Evolutionary conservation across 2,329 filamentous ascomycete species (phyloP).

Genomic region (Penicillium hordei): DNA sequence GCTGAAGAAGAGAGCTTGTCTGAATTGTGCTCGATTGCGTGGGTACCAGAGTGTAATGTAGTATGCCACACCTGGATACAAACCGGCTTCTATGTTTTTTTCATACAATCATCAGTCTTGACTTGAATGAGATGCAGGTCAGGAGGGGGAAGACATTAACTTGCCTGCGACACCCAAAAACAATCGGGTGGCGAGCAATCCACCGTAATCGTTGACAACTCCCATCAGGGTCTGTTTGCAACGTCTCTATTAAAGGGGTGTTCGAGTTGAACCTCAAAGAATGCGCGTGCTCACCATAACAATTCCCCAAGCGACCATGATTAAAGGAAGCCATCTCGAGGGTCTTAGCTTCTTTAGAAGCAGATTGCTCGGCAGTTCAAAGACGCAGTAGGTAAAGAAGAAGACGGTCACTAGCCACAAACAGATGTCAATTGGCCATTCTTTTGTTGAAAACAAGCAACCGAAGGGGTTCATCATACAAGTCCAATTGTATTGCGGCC

Average conservation of each 20-base stretch:
- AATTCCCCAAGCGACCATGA: conserved; percentile 47
- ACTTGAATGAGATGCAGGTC: not conserved
- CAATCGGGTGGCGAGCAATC: conserved; percentile 49
- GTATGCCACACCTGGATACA: conserved; percentile 47
- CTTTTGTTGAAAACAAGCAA: not conserved
- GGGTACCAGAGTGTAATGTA: conserved; percentile 51
- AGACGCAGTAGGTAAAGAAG: conserved; percentile 28
- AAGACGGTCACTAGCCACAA: conserved; percentile 31
- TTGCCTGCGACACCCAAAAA: conserved; percentile 43
- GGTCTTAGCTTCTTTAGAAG: conserved; percentile 27
- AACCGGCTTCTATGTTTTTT: conserved; percentile 38
- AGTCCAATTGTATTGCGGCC: conserved; percentile 33
- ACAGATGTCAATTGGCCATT: not conserved
- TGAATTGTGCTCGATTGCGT: conserved; percentile 44
- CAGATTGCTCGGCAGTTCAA: conserved; percentile 23
- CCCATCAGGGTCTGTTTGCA: conserved; percentile 47
- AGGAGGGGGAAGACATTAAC: not conserved
- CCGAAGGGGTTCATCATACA: conserved; percentile 15
- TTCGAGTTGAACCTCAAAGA: not conserved
- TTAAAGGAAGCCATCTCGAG: conserved; percentile 32
- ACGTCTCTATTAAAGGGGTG: not conserved
- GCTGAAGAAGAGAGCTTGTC: conserved; percentile 50
- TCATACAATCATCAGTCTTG: not conserved
- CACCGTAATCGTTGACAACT: conserved; percentile 46
- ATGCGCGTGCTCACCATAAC: conserved; percentile 38